Base-by-base conservation (phyloP, 768 basidiomycete genomes). In the Tylopilus sp. region DNA sequence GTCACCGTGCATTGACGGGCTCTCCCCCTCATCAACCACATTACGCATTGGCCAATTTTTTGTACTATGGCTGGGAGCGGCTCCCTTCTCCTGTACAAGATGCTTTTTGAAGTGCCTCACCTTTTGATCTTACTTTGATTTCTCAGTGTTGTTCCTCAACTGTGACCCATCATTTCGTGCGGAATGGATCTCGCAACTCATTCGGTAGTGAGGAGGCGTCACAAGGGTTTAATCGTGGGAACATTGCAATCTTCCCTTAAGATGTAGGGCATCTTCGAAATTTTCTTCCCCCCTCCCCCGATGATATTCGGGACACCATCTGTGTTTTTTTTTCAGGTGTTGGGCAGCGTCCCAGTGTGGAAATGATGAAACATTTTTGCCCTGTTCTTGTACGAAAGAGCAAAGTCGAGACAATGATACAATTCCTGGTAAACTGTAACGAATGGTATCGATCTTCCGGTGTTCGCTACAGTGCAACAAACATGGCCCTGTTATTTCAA, bases 341-440 rank as follows among this genome's bases (percentile, higher is more conserved):
- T 1, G 1, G 17, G 0, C 8, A 11, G 1, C 4, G 0, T 6
- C 26, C 42, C 0, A 10, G 17, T 0, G 17, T 10, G 0, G 42
- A 43, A 12, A 28, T 6, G 0, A 12, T 43, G 4, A 28, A 19
- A 28, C 25, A 13, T 4, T 38, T 38, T 21, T 9, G 37, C 7
- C 37, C 37, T 22, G 19, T 38, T 2, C 19, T 38, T 9, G 37
- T 38, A 10, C 11, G 9, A 7, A 38, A 22, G 21, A 6, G 37
- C 8, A 38, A 13, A 13, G 37, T 38, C 4, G 19, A 38, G 19
- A 37, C 12, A n/a, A 37, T 37, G 8, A 37, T 37, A n/a, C 13
- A 5, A 2, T 43, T 43, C 4, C 8, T 43, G 9, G 7, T 28
- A 1, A 5, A 1, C 10, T 3, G 11, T 1, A 43, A 43, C 19